Base-by-base conservation (phyloP, 2,329 filamentous ascomycete species). In the Plectosphaerella cucumerina region DNA sequence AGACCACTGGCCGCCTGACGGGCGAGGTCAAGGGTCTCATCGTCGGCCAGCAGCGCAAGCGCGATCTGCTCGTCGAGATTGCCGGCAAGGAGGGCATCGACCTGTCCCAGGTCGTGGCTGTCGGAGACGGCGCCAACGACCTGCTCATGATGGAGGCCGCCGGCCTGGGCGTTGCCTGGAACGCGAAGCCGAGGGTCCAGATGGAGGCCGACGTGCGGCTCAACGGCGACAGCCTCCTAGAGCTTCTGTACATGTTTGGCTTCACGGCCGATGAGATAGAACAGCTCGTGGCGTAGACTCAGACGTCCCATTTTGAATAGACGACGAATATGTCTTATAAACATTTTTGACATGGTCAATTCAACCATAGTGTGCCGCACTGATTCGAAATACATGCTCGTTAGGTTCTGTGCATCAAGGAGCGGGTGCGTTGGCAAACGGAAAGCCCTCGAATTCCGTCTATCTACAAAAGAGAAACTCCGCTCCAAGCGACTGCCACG, bases 51-150 rank as follows among this genome's bases (percentile, higher is more conserved):
- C 81, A 90, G 71, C 80, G 84, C 64, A 94, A 94, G 72, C 77
- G 81, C 17, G 81, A 87, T 55, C 75, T 93, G 31, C 75, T 94
- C 14, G 62, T 86, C 11, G 78, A 88, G 64, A 89, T 93, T 58
- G 87, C 89, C 1, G 68, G 70, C 48, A 81, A 84, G 62, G 86
- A 92, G 62, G 76, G 77, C 1, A 78, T 92, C 46, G 68, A 80
- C 3, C 67, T 87, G 9, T 77, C 82, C 22, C 85, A 90, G 67
- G 80, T 85, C 26, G 72, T 94, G 22, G 88, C 87, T 3, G 82
- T 93, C 1, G 89, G 89, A 5, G 89, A 94, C 65, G 90, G 89
- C 6, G 89, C 89, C 35, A 94, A 94, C 62, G 89, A 94, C 63
- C 67, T 94, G 57, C 73, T 86, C 52, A 94, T 94, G 89, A 83